Evolutionary conservation across 1,139 yeast genomes (phyloP), one percentile per base, ranked within the genome.

Genomic region (Suhomyces guaymorum): DNA sequence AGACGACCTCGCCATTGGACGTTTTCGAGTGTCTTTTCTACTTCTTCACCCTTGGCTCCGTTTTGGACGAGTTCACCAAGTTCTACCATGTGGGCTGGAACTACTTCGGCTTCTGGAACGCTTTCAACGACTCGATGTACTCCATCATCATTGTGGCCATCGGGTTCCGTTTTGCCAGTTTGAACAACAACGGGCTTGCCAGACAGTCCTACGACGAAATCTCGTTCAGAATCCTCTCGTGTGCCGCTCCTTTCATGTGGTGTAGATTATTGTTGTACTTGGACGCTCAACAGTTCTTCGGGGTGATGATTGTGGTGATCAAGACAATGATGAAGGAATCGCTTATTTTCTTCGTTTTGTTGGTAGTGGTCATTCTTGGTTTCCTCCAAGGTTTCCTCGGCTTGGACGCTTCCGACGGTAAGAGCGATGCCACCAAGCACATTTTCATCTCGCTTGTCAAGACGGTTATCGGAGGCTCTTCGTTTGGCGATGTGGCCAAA

Each of bases 201-300:
- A 42, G 48, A n/a, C 70, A 66, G 23, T 49, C 55, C 18, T 73
- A 79, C 51, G 88, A 84, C 53, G 75, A 77, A 41, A 69, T 82
- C 4, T 78, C 94, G 0, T 87, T 80, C 57, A 67, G 94, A 44
- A 57, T 86, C 3, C 63, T 88, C 36, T 82, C 95, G 0, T 73
- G 92, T 52, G 89, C 87, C 10, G 85, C 96, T 2, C 96, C 96
- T 1, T 68, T 88, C 47, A 82, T 88, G 75, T 88, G 96, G 95
- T 76, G 86, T 5, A 70, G 96, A 39, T 63, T 88, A 39, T 64
- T 88, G 37, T 67, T 88, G 28, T 87, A 72, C 58, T 71, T 87
- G 51, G 96, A 88, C 55, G 83, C 92, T 4, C 80, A 82, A 46
- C 75, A 78, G 49, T 87, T 88, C 57, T 88, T 87, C 35, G 96